Evolutionary conservation across 257 asterid genomes (phyloP).

Genomic region (Buddleja alternifolia): DNA sequence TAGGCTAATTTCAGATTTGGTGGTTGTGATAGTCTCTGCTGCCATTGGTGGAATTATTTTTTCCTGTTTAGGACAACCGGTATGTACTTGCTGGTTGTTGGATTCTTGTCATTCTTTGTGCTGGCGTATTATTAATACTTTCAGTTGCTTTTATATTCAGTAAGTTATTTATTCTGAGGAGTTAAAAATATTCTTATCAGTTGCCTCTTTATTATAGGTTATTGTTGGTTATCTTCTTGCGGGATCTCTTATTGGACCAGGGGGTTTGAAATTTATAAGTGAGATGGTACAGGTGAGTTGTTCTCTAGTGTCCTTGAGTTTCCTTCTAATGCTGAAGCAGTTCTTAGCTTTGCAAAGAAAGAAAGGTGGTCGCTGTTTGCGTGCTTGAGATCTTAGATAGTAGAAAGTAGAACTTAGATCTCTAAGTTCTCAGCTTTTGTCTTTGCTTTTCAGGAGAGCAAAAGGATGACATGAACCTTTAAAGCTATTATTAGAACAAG

Average conservation of each 20-base stretch:
- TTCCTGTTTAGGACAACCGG: slow-evolving; percentile 98
- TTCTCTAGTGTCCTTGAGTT: slow-evolving; percentile 21
- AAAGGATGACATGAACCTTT: too few species aligned
- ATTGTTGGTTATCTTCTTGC: slow-evolving; percentile 97
- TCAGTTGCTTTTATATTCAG: slow-evolving; percentile 29
- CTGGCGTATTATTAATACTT: slow-evolving; percentile 17
- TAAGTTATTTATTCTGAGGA: slow-evolving; percentile 10
- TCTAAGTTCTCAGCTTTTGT: slow-evolving; percentile 10
- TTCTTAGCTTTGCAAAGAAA: slow-evolving; percentile 1
- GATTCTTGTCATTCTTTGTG: slow-evolving; percentile 23
- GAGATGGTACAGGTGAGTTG: slow-evolving; percentile 91
- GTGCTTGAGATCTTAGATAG: slow-evolving; percentile 18
- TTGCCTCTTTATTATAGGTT: slow-evolving; percentile 51
- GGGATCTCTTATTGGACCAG: slow-evolving; percentile 95
- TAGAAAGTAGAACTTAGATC: slow-evolving; percentile 16
- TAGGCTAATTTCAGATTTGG: slow-evolving; percentile 98
- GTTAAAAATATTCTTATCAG: slow-evolving; percentile 17
- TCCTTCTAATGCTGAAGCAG: slow-evolving; percentile 17
- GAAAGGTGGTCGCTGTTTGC: not conserved
- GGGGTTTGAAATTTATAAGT: slow-evolving; percentile 86
- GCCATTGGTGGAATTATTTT: slow-evolving; percentile 94
- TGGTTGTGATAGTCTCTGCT: slow-evolving; percentile 97
- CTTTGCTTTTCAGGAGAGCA: not conserved
- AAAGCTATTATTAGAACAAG: too few species aligned
- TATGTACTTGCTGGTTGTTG: slow-evolving; percentile 40